phyloP scores from a whole-genome alignment of 208 protist species.

The Naegleria gruberi region DNA sequence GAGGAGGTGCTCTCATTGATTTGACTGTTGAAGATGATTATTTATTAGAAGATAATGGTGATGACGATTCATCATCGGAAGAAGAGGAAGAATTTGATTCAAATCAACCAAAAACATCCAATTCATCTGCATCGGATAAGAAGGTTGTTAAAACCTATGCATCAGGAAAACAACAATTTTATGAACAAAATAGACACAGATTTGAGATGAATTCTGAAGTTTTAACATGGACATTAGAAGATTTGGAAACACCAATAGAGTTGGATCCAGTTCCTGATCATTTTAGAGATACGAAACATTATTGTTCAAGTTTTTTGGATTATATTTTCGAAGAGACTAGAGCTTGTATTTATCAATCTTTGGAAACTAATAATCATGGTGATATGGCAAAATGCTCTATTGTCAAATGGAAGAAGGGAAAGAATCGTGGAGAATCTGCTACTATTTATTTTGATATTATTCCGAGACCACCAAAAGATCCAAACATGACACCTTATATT shows the following conservation, averaged over 20 bases:
- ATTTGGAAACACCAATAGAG: neutral
- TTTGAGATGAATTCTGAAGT: neutral
- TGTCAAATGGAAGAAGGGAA: neutral
- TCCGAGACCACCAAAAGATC: neutral
- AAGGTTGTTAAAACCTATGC: neutral
- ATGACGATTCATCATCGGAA: neutral
- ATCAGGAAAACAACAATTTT: neutral
- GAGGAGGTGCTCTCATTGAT: neutral
- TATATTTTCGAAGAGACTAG: constrained; percentile 17
- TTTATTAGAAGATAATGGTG: neutral
- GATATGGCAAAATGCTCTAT: constrained; percentile 7
- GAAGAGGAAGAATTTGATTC: neutral
- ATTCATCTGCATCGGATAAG: neutral
- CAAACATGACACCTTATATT: neutral
- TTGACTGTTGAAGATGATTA: neutral
- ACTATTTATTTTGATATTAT: neutral
- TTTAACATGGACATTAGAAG: neutral
- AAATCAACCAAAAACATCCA: neutral
- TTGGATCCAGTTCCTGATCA: neutral
- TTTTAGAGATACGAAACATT: neutral
- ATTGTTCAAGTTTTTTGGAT: neutral
- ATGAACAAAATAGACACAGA: constrained; percentile 6
- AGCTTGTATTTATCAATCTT: neutral
- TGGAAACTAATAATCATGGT: neutral
- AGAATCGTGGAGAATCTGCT: neutral